Evolutionary conservation across 768 basidiomycete species (phyloP), one percentile per base, ranked within the genome.

Genomic region (Strobilomyces echinocephalus): DNA sequence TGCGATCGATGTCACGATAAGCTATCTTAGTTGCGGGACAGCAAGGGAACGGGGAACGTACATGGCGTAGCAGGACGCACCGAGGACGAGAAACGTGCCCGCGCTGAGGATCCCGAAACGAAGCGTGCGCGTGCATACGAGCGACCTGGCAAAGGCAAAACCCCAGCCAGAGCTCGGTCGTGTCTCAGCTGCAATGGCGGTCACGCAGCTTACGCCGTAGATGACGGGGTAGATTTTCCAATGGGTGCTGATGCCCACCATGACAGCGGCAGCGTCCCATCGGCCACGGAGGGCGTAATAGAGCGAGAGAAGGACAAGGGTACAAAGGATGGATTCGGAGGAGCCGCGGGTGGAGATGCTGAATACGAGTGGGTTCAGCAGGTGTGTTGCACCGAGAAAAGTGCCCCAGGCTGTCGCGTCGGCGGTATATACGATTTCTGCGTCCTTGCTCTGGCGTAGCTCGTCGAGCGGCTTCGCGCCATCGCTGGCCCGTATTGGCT

Each of bases 201-300:
- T 41, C 51, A 93, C 71, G 55, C 91, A 84, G 35, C 83, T 80
- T n/a, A 87, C 78, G 0, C 87, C 90, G 66, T 97, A 97, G 52
- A 99, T 82, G 59, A 95, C 76, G 0, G 97, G 97, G 64, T 97
- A 98, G 52, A 99, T 91, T 72, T 99, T 99, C 91, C 93, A 95
- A 62, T 97, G 94, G 0, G 92, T 85, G 56, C 89, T 85, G 38
- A 93, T 60, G 1, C 93, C 97, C 20, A 95, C 76, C 51, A 86
- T 63, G 5, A 90, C 59, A 0, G 91, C 94, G 0, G 91, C 82
- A 4, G 69, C 56, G 46, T 79, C 76, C 83, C 88, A 88, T 41
- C 74, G 74, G 4, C 72, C 74, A 39, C 77, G 76, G 53, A 87
- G 69, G 2, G 83, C 81, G 30, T 71, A 76, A 64, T 80, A 81